Evolutionary conservation across 2,329 filamentous ascomycete genomes (phyloP), one percentile per base, ranked within the genome.

Genomic region (Raffaelea arxii): DNA sequence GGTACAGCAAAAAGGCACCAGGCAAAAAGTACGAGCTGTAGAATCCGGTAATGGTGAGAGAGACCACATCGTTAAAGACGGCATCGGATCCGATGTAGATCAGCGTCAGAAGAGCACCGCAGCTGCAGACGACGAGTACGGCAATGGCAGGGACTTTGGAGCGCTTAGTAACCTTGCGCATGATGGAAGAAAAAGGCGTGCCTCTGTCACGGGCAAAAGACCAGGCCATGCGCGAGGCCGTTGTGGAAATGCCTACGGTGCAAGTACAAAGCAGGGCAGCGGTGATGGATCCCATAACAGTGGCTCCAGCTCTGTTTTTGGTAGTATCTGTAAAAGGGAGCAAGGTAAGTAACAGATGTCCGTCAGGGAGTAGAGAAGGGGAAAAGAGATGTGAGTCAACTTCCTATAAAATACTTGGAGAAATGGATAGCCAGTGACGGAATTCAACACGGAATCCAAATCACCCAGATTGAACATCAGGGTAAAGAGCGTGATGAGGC

Each of bases 391-490:
- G 16, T 32, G 27, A n/a, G 16, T 12, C 19, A 39, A 46, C 30
- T 35, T 43, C 12, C 80, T 67, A 44, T 77, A 67, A 53, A 82
- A 78, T 52, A 78, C 77, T 0, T 78, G 75, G 38, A 74, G 75
- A 0, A 67, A 67, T 0, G 73, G 74, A 0, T 65, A 63, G 0
- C 65, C 68, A 2, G 50, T 40, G 46, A 52, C 40, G n/a, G 54
- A 46, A 22, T 27, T 30, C 19, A 51, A 43, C 16, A 49, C 42
- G 5, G 64, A 52, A 42, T 49, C 36, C 7, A 46, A n/a, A n/a
- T 49, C 44, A 36, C 62, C 57, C 12, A 67, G 38, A 6, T 58
- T 60, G 47, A 65, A 67, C 23, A 58, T 51, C 25, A 65, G 53
- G 0, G 64, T 63, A 27, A 68, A 51, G 18, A 62, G 49, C 57